Evolutionary conservation across 2,329 filamentous ascomycete species (phyloP).

Genomic region (Ophiocordyceps sinensis): DNA sequence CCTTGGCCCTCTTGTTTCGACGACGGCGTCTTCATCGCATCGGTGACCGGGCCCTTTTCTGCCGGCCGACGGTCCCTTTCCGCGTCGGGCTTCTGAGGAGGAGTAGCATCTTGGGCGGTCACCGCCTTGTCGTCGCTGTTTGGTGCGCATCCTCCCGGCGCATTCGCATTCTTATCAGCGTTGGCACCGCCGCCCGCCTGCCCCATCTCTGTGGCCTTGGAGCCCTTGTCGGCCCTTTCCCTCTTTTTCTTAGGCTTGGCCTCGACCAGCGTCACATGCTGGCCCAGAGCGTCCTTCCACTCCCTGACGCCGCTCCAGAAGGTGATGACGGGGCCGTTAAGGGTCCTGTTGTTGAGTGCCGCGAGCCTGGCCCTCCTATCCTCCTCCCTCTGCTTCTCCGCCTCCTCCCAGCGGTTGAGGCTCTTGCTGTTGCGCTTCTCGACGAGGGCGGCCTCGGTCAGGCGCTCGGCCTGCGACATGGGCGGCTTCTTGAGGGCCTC

Average conservation of each 20-base stretch:
- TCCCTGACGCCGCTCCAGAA: conserved; percentile 88
- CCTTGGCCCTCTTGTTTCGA: neutral
- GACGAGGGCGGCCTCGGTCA: conserved; percentile 68
- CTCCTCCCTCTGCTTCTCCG: conserved; percentile 77
- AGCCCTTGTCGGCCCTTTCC: conserved; percentile 21
- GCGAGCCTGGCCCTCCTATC: conserved; percentile 72
- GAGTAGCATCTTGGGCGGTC: neutral
- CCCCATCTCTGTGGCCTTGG: conserved; percentile 9
- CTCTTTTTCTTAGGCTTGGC: conserved; percentile 47
- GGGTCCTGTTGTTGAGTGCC: conserved; percentile 71
- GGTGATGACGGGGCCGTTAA: conserved; percentile 79
- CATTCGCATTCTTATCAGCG: conserved; percentile 5
- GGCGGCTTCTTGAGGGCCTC: conserved; percentile 63
- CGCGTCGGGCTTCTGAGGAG: neutral
- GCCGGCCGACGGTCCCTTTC: neutral
- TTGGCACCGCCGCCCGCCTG: conserved; percentile 8
- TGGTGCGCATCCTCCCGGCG: conserved; percentile 4
- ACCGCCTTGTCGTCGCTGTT: conserved; percentile 3
- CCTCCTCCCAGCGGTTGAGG: conserved; percentile 84
- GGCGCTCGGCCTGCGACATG: conserved; percentile 75
- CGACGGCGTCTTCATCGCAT: neutral
- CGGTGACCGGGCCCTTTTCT: neutral
- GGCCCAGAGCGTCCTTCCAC: conserved; percentile 64
- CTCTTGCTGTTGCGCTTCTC: conserved; percentile 83
- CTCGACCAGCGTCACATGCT: conserved; percentile 46